A percentile compares a stretch with the other conserved stretches of the same genome.
These are phyloP conservation scores for Rhizoclosmatium globosum DNA, from an alignment of 192 early-diverging fungal genomes.

Conservation along the genomic window DNA sequence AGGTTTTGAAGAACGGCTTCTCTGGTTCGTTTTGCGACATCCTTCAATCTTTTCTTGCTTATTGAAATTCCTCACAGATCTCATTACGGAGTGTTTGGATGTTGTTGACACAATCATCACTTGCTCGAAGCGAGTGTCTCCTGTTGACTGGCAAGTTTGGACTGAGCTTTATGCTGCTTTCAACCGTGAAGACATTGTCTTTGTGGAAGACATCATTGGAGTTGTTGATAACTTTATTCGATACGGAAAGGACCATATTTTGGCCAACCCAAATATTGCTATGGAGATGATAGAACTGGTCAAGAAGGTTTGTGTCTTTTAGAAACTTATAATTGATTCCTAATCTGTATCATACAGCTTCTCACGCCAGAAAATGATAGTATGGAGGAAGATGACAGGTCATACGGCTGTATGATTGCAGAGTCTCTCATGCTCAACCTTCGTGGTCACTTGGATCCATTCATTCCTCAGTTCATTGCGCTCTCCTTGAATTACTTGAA, in stretches of 20 bases:
- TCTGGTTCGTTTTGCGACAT: conserved; percentile 50
- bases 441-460: conserved; percentile 79
- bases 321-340: background rate
- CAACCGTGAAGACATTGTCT: conserved; percentile 64
- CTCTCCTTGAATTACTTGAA: conserved; percentile 33
- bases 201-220: conserved; percentile 77
- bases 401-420: conserved; percentile 83
- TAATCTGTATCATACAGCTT: conserved; percentile 14
- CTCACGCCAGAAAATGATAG: conserved; percentile 63
- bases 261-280: conserved; percentile 74
- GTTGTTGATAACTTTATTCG: conserved; percentile 91
- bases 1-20: conserved; percentile 78
- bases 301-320: conserved; percentile 17
- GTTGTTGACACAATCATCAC: conserved; percentile 81
- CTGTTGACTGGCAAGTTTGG: conserved; percentile 73
- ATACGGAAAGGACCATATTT: conserved; percentile 80
- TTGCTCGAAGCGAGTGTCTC: conserved; percentile 79
- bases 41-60: background rate
- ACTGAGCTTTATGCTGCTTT: conserved; percentile 74
- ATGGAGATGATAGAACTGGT: conserved; percentile 87
- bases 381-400: conserved; percentile 79
- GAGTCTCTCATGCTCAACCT: conserved; percentile 88
- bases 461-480: conserved; percentile 40
- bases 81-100: conserved; percentile 82
- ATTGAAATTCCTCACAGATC: conserved; percentile 80